Evolutionary conservation across 805 yeast species (phyloP), one percentile per base, ranked within the genome.

Genomic region (Metschnikowia sp.): DNA sequence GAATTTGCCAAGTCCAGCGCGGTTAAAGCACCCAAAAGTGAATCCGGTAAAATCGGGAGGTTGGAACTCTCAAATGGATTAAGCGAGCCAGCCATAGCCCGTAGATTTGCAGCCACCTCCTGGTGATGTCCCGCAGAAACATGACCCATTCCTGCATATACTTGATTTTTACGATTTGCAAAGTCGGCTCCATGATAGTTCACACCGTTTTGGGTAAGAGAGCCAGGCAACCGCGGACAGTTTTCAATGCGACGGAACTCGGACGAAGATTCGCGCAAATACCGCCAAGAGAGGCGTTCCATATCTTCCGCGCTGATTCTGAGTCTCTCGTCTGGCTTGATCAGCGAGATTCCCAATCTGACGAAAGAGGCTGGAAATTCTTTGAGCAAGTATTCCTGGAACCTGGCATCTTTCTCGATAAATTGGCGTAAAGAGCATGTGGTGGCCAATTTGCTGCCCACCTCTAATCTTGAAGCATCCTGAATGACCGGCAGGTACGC

Each of bases 31-130:
- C 72, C 69, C 26, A 83, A 58, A 9, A 83, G 45, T 0, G 86
- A 79, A 26, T 75, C 64, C 3, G 78, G 77, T 33, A 69, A 60
- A 6, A 75, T 54, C 2, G 87, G 78, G 2, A 84, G 30, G 57
- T 82, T 81, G 48, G 77, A 74, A 40, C 83, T 59, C 52, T 82
- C 82, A 86, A 88, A 84, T 0, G 81, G 79, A 45, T 68, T 61
- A 40, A 69, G 56, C 51, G 34, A 10, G 3, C 32, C 32, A 6
- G 44, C 32, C 11, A 45, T 29, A 19, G 13, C 40, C 13, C 19
- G 33, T 13, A 28, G 3, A 22, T 22, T 22, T 2, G 32, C n/a
- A 11, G 47, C 29, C 12, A 34, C 19, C 13, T 29, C 12, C 10
- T 19, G 8, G 11, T 29, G 42, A 22, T 18, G 28, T 9, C 13